phyloP scores from a whole-genome alignment of 805 yeast species.

The Debaryomyces prosopidis region DNA sequence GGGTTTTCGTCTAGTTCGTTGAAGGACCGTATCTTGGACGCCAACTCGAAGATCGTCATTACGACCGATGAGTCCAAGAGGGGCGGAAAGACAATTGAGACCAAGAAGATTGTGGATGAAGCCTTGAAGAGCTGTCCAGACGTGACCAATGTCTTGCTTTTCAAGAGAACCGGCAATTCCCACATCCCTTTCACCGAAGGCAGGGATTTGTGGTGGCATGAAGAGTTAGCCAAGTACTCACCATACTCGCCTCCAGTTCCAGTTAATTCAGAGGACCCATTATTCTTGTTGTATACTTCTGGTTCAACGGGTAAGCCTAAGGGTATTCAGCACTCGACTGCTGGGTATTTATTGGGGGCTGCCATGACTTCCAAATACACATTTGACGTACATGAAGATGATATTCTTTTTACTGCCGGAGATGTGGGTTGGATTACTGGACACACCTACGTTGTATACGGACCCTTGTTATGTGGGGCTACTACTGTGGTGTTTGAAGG shows the following conservation, averaged over 20 bases:
- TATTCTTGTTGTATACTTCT: constrained; percentile 92
- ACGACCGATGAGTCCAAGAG: constrained; percentile 95
- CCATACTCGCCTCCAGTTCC: constrained; percentile 86
- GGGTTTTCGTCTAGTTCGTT: constrained; percentile 94
- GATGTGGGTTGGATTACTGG: constrained; percentile 99
- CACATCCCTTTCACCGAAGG: constrained; percentile 71
- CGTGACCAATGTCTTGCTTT: constrained; percentile 84
- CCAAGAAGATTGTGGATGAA: constrained; percentile 94
- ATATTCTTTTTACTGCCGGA: constrained; percentile 92
- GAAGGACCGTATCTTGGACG: constrained; percentile 87
- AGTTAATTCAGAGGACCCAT: constrained; percentile 89
- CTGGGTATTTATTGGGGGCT: constrained; percentile 92
- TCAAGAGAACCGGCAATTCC: constrained; percentile 79
- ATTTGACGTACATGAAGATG: constrained; percentile 88
- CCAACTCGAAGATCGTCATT: constrained; percentile 80
- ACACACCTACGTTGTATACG: constrained; percentile 93
- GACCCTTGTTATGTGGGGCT: constrained; percentile 85
- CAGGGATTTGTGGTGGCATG: constrained; percentile 96
- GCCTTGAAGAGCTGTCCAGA: constrained; percentile 74
- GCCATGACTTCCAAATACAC: constrained; percentile 88
- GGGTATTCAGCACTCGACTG: constrained; percentile 95
- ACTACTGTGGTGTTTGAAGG: constrained; percentile 94
- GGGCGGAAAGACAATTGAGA: constrained; percentile 91
- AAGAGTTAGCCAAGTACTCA: constrained; percentile 76
- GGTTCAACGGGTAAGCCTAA: constrained; percentile 99